Conservation (phyloP, 1,284 basidiomycete species). For the Cryptococcus maquisensis region DNA sequence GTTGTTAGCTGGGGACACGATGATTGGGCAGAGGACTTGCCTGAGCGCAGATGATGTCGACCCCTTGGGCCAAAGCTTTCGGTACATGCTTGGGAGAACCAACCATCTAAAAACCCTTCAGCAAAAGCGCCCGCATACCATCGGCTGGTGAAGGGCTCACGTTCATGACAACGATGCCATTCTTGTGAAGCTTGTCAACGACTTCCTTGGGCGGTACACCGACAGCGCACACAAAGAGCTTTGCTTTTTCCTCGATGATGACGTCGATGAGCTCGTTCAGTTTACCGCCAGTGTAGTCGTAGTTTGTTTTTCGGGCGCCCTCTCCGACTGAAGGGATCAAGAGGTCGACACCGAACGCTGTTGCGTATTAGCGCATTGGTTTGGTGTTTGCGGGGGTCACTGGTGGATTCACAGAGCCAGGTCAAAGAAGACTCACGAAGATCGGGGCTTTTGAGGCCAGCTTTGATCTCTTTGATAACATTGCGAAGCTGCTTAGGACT, state of each 20-base stretch:
- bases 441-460: conserved; percentile 53
- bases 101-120: conserved; percentile 61
- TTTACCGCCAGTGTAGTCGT: conserved; percentile 63
- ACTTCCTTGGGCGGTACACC: conserved; percentile 74
- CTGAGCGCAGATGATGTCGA: conserved; percentile 84
- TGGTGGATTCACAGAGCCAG: neutral
- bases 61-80: conserved; percentile 73
- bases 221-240: conserved; percentile 73
- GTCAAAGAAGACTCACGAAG: conserved; percentile 22
- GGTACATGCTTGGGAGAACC: conserved; percentile 79
- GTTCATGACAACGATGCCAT: conserved; percentile 79
- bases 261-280: conserved; percentile 66
- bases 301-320: conserved; percentile 75
- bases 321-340: conserved; percentile 77
- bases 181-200: conserved; percentile 72
- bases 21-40: conserved; percentile 12
- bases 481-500: conserved; percentile 46
- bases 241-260: conserved; percentile 77
- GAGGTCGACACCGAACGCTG: conserved; percentile 81
- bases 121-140: neutral
- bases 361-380: conserved; percentile 35
- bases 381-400: neutral
- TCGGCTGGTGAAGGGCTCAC: conserved; percentile 49
- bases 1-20: neutral
- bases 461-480: conserved; percentile 70